Evolutionary conservation across 805 yeast genomes (phyloP).

Genomic region (Barnettozyma salicaria): DNA sequence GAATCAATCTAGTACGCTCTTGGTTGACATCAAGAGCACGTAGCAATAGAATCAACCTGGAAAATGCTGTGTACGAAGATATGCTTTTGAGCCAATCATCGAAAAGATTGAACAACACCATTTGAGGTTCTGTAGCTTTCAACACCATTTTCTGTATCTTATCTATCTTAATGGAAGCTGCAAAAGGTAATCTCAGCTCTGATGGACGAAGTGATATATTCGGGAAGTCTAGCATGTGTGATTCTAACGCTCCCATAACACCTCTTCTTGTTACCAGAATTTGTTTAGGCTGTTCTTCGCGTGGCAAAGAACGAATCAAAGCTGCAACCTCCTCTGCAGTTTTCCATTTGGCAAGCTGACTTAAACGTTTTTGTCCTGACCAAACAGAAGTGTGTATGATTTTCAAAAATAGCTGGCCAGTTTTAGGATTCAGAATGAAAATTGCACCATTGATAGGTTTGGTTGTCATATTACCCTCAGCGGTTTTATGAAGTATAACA

Average conservation of each 20-base stretch:
- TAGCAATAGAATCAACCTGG: conserved; percentile 75
- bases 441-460: conserved; percentile 92
- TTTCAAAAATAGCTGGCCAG: conserved; percentile 85
- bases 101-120: conserved; percentile 84
- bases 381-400: conserved; percentile 91
- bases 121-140: conserved; percentile 87
- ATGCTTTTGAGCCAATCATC: conserved; percentile 89
- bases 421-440: conserved; percentile 81
- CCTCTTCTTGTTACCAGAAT: conserved; percentile 86
- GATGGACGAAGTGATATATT: conserved; percentile 84
- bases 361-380: conserved; percentile 93
- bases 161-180: conserved; percentile 75
- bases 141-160: conserved; percentile 72
- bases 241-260: conserved; percentile 90
- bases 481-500: conserved; percentile 84
- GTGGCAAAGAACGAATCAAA: conserved; percentile 77
- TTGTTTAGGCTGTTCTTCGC: conserved; percentile 93
- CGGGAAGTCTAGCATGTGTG: conserved; percentile 95
- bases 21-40: conserved; percentile 75
- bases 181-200: conserved; percentile 85
- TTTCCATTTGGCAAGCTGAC: conserved; percentile 95
- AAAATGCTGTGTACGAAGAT: conserved; percentile 90
- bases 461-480: conserved; percentile 88
- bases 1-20: conserved; percentile 67
- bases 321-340: conserved; percentile 98